Evolutionary conservation across 2,329 filamentous ascomycete species (phyloP).

Genomic region (Samsoniella hepiali): DNA sequence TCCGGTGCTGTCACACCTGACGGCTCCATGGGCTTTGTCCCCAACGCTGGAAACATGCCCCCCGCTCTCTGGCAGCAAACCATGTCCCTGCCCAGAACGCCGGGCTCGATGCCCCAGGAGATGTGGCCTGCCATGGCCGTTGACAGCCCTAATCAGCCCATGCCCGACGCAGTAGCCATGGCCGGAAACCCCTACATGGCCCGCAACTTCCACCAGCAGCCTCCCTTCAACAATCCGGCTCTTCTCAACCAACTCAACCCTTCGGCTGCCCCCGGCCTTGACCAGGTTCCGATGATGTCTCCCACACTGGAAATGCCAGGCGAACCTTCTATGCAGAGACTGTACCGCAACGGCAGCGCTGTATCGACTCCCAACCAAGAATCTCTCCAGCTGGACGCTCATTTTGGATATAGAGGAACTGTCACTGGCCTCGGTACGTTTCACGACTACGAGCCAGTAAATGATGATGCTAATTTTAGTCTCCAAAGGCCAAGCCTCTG

Average conservation of each 20-base stretch:
- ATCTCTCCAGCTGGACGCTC: constrained; percentile 12
- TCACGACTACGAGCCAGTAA: too few relatives aligned
- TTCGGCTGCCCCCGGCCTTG: not conserved
- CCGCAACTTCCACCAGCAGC: constrained; percentile 10
- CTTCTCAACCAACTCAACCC: constrained; percentile 9
- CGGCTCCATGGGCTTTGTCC: constrained; percentile 13
- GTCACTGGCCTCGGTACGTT: constrained; percentile 11
- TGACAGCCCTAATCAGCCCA: not conserved
- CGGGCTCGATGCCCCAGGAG: constrained; percentile 13
- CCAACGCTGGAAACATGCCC: constrained; percentile 11
- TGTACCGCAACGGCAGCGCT: constrained; percentile 13
- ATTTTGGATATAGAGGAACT: constrained; percentile 14
- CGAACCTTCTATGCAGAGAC: constrained; percentile 10
- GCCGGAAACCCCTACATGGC: constrained; percentile 9
- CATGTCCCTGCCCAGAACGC: constrained; percentile 10
- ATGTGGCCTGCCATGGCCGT: constrained; percentile 17
- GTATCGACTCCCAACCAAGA: constrained; percentile 15
- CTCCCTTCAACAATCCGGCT: constrained; percentile 12
- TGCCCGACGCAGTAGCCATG: constrained; percentile 3
- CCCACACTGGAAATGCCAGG: constrained; percentile 9
- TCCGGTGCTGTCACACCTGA: constrained; percentile 6
- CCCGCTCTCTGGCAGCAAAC: constrained; percentile 14
- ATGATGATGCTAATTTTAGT: not conserved
- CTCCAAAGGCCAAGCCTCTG: constrained; percentile 5
- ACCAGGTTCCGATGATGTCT: constrained; percentile 13